Conservation (phyloP, 306 rosid genomes). For the Quercus parvula region DNA sequence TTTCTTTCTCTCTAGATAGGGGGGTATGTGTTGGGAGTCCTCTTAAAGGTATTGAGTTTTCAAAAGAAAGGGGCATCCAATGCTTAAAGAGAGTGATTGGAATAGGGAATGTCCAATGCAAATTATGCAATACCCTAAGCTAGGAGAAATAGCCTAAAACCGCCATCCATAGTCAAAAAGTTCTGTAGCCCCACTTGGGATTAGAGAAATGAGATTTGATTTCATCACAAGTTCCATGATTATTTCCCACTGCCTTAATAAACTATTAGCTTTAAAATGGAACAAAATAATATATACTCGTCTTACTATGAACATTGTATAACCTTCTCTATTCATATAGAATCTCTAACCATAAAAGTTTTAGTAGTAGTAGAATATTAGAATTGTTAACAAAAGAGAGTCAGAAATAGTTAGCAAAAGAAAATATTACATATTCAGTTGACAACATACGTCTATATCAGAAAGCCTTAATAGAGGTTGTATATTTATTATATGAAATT, state of each 20-base stretch:
- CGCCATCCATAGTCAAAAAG: constrained; percentile 18
- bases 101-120: neutral
- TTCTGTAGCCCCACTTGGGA: constrained; percentile 3
- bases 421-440: no score
- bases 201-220: constrained; percentile 13
- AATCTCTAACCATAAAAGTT: neutral
- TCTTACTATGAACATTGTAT: constrained; percentile 6
- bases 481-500: no score
- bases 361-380: neutral
- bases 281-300: constrained; percentile 13
- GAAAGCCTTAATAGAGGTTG: no score
- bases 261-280: neutral
- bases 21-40: constrained; percentile 28
- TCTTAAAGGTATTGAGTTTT: constrained; percentile 20
- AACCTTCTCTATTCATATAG: constrained; percentile 13
- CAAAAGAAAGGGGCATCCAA: constrained; percentile 49
- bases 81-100: constrained; percentile 35
- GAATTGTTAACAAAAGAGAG: no score
- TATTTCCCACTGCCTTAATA: constrained; percentile 1
- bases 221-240: constrained; percentile 22
- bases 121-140: neutral
- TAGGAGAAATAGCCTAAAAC: constrained; percentile 12
- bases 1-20: constrained; percentile 25
- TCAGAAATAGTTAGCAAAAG: no score
- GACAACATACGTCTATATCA: no score